Evolutionary conservation across 257 asterid species (phyloP).

Genomic region (Cinchona pubescens): DNA sequence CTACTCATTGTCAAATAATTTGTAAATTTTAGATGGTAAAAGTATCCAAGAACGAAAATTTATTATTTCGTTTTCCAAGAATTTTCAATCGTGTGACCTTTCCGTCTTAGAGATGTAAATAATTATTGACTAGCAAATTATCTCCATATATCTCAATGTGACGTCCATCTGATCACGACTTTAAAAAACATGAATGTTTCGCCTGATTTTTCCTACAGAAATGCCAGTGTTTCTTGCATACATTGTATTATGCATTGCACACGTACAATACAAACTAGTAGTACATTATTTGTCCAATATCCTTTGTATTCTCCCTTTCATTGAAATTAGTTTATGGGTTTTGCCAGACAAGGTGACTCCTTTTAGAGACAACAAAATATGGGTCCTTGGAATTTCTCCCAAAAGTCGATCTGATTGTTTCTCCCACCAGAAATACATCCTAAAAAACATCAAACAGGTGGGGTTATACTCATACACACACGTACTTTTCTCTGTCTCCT

Average conservation of each 20-base stretch:
- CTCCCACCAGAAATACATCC: slow-evolving; percentile 12
- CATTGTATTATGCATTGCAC: background rate
- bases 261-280: background rate
- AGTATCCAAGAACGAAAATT: background rate
- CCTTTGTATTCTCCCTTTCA: slow-evolving; percentile 15
- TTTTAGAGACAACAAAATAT: slow-evolving; percentile 32
- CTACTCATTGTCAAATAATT: too few species aligned
- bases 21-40: too few species aligned
- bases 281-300: slow-evolving; percentile 24
- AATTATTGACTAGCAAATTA: background rate
- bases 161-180: background rate
- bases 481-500: background rate
- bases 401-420: slow-evolving; percentile 27
- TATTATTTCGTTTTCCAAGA: background rate
- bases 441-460: slow-evolving; percentile 26
- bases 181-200: background rate
- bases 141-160: too few species aligned
- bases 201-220: background rate
- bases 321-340: slow-evolving; percentile 12
- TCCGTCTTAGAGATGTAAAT: background rate
- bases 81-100: background rate
- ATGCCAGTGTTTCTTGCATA: background rate
- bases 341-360: slow-evolving; percentile 34
- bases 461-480: too few species aligned
- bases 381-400: slow-evolving; percentile 41